Conservation (phyloP, 1,139 yeast species). For the Scheffersomyces cryptocercus region DNA sequence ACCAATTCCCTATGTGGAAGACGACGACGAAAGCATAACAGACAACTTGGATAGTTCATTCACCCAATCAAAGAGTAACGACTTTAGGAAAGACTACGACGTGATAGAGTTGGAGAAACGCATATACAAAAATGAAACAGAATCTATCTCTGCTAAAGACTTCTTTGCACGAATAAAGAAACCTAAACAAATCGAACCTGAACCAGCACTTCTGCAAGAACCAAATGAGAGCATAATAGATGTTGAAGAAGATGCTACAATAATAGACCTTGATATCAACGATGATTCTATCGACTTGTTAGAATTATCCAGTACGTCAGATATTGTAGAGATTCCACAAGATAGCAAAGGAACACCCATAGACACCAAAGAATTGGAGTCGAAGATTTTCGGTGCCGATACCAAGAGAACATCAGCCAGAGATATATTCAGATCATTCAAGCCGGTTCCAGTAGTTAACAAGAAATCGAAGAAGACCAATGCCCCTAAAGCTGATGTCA, state of each 20-base stretch:
- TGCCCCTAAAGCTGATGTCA: conserved; percentile 1
- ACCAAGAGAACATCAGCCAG: conserved; percentile 25
- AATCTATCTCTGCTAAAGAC: conserved; percentile 33
- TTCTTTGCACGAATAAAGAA: conserved; percentile 23
- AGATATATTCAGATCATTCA: conserved; percentile 12
- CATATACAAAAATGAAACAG: conserved; percentile 20
- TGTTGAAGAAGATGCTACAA: conserved; percentile 3
- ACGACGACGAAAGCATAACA: conserved; percentile 5
- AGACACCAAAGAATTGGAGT: conserved; percentile 13
- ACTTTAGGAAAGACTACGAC: conserved; percentile 18
- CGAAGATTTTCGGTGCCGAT: conserved; percentile 17
- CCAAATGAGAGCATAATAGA: conserved; percentile 2
- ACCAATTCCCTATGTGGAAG: background rate
- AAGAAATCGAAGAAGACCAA: conserved; percentile 9
- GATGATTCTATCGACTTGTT: background rate
- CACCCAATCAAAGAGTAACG: conserved; percentile 16
- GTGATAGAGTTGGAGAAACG: conserved; percentile 36
- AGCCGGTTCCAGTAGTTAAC: conserved; percentile 7
- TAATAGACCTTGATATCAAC: background rate
- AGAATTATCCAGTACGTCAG: background rate
- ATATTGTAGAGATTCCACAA: background rate
- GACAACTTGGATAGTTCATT: conserved; percentile 16
- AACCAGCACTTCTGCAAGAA: background rate
- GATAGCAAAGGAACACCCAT: background rate
- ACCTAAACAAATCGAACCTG: background rate